A percentile compares a stretch with the other conserved stretches of the same genome.
phyloP scores from a whole-genome alignment of 2,329 filamentous ascomycete species.

The Nemania abortiva region DNA sequence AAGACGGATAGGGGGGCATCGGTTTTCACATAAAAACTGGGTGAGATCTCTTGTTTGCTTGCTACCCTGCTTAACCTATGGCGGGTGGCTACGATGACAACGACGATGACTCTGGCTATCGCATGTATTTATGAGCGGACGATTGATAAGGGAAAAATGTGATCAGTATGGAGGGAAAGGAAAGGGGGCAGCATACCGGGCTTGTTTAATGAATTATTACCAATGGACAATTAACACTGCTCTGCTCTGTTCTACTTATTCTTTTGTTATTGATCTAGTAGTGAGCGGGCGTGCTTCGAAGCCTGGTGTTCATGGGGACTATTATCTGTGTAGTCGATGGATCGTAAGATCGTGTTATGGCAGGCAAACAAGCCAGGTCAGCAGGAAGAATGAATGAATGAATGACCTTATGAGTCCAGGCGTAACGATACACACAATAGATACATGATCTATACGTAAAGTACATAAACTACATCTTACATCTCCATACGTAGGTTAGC shows the following conservation, averaged over 20 bases:
- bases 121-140: slow-evolving; percentile 27
- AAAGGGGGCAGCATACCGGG: neutral
- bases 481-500: no score
- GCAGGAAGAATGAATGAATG: no score
- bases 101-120: slow-evolving; percentile 8
- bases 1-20: neutral
- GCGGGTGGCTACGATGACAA: neutral
- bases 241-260: neutral
- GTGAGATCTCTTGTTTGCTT: neutral
- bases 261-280: neutral
- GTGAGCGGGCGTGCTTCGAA: neutral
- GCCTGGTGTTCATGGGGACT: neutral
- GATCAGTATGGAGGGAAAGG: neutral
- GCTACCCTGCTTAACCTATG: neutral
- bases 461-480: no score
- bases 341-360: no score
- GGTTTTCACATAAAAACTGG: neutral
- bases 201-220: neutral
- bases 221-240: neutral
- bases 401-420: no score
- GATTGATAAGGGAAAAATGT: slow-evolving; percentile 18
- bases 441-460: no score
- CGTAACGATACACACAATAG: no score
- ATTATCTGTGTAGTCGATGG: neutral
- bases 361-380: no score